phyloP scores from a whole-genome alignment of 2,329 filamentous ascomycete species.

The Dothiorella sarmentorum region DNA sequence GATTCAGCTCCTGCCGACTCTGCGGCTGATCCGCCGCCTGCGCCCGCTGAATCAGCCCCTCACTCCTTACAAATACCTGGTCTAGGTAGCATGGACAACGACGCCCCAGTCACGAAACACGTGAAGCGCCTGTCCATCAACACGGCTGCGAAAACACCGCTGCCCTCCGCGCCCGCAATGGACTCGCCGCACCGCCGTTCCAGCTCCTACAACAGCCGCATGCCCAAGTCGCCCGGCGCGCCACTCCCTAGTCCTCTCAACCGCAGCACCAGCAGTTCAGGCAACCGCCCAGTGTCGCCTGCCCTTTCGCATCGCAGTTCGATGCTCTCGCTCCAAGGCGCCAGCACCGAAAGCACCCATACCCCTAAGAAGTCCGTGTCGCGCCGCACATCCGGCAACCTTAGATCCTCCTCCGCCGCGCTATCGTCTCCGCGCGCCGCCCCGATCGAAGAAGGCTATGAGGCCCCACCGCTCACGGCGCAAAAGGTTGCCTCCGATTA shows the following conservation, averaged over 20 bases:
- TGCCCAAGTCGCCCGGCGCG: conserved; percentile 26
- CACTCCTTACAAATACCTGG: conserved; percentile 20
- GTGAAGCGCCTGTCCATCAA: conserved; percentile 38
- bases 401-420: conserved; percentile 33
- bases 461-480: conserved; percentile 47
- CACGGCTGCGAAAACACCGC: conserved; percentile 28
- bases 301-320: conserved; percentile 29
- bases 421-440: conserved; percentile 37
- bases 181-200: conserved; percentile 26
- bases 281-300: conserved; percentile 41
- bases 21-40: background rate
- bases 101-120: conserved; percentile 31
- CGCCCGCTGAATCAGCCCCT: conserved; percentile 2
- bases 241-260: conserved; percentile 32
- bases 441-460: conserved; percentile 35
- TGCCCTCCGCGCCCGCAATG: conserved; percentile 30
- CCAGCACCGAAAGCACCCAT: conserved; percentile 22
- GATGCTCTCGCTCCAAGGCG: conserved; percentile 6
- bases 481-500: conserved; percentile 62
- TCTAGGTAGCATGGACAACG: conserved; percentile 38
- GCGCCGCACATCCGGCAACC: conserved; percentile 45
- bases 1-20: conserved; percentile 2
- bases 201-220: conserved; percentile 22
- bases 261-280: conserved; percentile 44
- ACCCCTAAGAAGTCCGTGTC: conserved; percentile 36